Percentiles rank a stretch among this genome's conserved stretches.
Evolutionary conservation across 768 basidiomycete species (phyloP).

Genomic region (Piloderma croceum): DNA sequence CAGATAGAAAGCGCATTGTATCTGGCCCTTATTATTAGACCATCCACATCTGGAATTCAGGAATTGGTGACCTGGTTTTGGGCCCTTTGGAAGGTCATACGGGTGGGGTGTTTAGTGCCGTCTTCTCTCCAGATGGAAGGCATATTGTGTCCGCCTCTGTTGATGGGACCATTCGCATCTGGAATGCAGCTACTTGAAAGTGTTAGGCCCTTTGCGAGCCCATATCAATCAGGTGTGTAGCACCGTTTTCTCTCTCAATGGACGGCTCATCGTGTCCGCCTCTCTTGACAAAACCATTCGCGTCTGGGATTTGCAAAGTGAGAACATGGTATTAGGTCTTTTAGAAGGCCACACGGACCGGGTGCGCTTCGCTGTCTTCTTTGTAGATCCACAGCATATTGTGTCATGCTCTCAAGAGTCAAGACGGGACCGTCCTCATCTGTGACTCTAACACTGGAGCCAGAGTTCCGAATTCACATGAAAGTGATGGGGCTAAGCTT

Average conservation of each 20-base stretch:
- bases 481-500: too few relatives aligned
- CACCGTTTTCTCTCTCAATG: conserved; percentile 16
- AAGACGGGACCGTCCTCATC: too few relatives aligned
- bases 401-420: conserved; percentile 5
- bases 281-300: conserved; percentile 18
- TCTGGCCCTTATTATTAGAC: conserved; percentile 14
- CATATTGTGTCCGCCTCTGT: conserved; percentile 26
- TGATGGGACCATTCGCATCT: conserved; percentile 17
- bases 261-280: conserved; percentile 11
- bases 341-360: not conserved
- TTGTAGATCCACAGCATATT: not conserved
- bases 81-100: conserved; percentile 11
- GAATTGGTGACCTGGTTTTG: conserved; percentile 2
- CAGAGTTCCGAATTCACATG: too few relatives aligned
- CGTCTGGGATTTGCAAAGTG: conserved; percentile 18
- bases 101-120: conserved; percentile 12
- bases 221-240: conserved; percentile 11
- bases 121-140: conserved; percentile 18
- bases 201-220: conserved; percentile 12
- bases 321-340: conserved; percentile 9
- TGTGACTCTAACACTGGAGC: too few relatives aligned
- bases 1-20: conserved; percentile 15
- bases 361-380: conserved; percentile 8
- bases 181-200: conserved; percentile 11
- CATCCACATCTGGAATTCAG: conserved; percentile 17